Conservation (phyloP, 345 rosid genomes). For the Eucalyptus brandiana region DNA sequence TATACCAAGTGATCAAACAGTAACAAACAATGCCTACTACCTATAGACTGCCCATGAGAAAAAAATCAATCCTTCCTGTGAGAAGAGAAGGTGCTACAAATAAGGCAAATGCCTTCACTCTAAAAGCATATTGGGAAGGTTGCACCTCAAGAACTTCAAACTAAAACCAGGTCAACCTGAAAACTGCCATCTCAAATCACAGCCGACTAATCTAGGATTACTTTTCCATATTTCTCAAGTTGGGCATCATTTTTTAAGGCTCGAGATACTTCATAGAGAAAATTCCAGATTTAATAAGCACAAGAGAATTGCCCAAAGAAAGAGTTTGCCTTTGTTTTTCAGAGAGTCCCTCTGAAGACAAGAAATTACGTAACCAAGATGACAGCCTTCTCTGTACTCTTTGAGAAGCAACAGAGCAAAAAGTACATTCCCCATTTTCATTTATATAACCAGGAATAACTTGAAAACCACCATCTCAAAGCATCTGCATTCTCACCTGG, state of each 20-base stretch:
- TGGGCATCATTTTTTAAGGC: neutral
- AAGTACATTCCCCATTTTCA: neutral
- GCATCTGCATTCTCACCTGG: constrained; percentile 54
- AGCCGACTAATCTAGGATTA: neutral
- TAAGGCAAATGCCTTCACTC: neutral
- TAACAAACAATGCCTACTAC: neutral
- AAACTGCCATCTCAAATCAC: neutral
- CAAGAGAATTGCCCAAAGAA: neutral
- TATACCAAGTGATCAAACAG: neutral
- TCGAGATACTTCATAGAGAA: neutral
- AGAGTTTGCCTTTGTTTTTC: neutral
- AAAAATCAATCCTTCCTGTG: neutral
- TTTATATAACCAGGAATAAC: neutral
- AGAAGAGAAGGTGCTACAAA: neutral
- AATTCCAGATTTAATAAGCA: neutral
- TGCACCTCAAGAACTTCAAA: neutral
- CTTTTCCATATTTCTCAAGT: neutral
- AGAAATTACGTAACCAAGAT: neutral
- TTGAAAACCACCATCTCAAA: neutral
- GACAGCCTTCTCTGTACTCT: neutral
- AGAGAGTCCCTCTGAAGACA: neutral
- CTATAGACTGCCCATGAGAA: neutral
- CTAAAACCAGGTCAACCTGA: neutral
- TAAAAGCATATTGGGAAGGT: neutral
- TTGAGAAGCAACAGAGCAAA: neutral